A percentile compares a stretch with the other conserved stretches of the same genome.
Conservation (phyloP, 345 rosid species). For the Lepidium didymum region DNA sequence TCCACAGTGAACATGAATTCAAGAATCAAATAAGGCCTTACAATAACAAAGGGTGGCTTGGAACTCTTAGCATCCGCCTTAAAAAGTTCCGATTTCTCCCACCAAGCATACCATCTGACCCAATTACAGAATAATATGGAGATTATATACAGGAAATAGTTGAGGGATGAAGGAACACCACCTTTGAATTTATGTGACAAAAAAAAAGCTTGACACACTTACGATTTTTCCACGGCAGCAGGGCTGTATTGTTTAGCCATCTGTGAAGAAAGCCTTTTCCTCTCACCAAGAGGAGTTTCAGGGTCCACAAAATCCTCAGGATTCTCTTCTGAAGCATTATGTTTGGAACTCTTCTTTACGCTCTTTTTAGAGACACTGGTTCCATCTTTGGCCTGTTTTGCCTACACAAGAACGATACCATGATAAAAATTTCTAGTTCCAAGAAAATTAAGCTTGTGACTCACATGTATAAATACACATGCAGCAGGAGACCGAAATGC, state of each 20-base stretch:
- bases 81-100: conserved; percentile 76
- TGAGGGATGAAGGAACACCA: not conserved
- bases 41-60: conserved; percentile 71
- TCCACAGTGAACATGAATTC: not conserved
- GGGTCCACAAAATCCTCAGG: conserved; percentile 72
- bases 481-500: not conserved
- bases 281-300: conserved; percentile 64
- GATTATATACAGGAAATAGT: not conserved
- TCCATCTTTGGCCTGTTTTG: conserved; percentile 49
- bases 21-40: conserved; percentile 31
- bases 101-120: conserved; percentile 87
- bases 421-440: not conserved
- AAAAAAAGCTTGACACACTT: conserved; percentile 21
- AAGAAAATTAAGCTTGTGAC: not conserved
- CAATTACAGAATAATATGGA: conserved; percentile 1
- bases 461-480: not conserved
- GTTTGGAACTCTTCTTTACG: conserved; percentile 54
- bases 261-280: conserved; percentile 62
- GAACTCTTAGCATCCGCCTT: conserved; percentile 67
- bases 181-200: not conserved
- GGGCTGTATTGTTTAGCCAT: conserved; percentile 94
- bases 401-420: conserved; percentile 29
- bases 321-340: conserved; percentile 56
- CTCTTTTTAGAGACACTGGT: conserved; percentile 45
- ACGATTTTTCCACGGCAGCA: conserved; percentile 77